phyloP scores from a whole-genome alignment of 1,284 basidiomycete species.

The Cutaneotrichosporon sp. region DNA sequence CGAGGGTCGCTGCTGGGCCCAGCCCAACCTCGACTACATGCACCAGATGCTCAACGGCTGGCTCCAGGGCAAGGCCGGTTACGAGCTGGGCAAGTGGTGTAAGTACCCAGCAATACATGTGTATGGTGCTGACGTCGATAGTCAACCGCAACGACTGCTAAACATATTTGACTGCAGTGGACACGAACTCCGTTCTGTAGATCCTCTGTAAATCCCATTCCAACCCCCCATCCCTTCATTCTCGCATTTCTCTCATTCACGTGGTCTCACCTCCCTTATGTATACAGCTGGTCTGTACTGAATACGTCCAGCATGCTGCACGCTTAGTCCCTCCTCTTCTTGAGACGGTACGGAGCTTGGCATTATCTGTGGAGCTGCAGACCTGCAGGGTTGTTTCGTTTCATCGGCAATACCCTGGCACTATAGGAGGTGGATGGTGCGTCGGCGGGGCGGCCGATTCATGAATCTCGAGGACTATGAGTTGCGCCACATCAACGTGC shows the following conservation, averaged over 20 bases:
- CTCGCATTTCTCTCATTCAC: not conserved
- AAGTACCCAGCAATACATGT: not conserved
- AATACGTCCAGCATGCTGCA: not conserved
- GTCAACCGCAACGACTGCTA: constrained; percentile 8
- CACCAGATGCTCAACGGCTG: constrained; percentile 78
- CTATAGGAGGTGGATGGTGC: too few relatives aligned
- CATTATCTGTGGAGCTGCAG: too few relatives aligned
- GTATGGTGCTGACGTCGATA: not conserved
- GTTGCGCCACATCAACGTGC: too few relatives aligned
- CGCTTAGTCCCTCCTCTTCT: not conserved
- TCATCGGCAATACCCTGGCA: too few relatives aligned
- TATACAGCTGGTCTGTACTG: not conserved
- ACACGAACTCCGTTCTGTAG: not conserved
- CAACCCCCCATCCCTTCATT: not conserved
- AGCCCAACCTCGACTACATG: constrained; percentile 63
- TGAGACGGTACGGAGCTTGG: too few relatives aligned
- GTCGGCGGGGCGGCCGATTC: too few relatives aligned
- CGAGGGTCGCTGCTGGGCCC: constrained; percentile 60
- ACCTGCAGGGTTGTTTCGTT: too few relatives aligned
- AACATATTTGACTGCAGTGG: not conserved
- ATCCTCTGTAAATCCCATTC: not conserved
- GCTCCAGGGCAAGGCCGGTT: constrained; percentile 65
- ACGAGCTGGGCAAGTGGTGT: constrained; percentile 65
- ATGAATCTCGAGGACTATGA: too few relatives aligned
- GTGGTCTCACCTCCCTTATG: not conserved